These are phyloP conservation scores for Phycomyces blakesleeanus DNA, from an alignment of 192 early-diverging fungal genomes.

Conservation along the genomic window DNA sequence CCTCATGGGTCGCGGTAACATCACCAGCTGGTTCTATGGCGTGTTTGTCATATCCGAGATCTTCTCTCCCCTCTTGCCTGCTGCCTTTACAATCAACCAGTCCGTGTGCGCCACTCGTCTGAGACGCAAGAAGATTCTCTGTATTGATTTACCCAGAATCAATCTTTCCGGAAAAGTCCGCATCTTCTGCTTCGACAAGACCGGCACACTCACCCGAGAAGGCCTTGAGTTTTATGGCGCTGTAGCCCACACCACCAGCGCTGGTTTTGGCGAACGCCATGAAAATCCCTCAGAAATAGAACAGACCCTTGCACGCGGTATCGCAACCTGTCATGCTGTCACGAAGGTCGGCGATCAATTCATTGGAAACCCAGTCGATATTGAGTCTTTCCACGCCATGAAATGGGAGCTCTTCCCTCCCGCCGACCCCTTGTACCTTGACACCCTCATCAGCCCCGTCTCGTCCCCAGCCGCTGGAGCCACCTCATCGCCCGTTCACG, in stretches of 20 bases:
- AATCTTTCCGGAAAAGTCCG: slow-evolving; percentile 71
- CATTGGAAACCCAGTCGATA: slow-evolving; percentile 74
- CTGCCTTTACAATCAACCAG: slow-evolving; percentile 73
- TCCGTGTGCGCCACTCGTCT: slow-evolving; percentile 63
- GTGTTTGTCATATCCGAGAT: slow-evolving; percentile 71
- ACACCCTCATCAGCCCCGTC: slow-evolving; percentile 47
- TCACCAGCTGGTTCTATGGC: slow-evolving; percentile 72
- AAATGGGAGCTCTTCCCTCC: slow-evolving; percentile 41
- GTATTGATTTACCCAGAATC: slow-evolving; percentile 73
- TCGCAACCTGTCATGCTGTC: slow-evolving; percentile 66
- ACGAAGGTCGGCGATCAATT: slow-evolving; percentile 50
- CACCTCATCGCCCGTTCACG: slow-evolving; percentile 36
- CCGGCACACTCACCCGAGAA: slow-evolving; percentile 74
- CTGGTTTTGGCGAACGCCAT: slow-evolving; percentile 26
- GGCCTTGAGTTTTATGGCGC: slow-evolving; percentile 64
- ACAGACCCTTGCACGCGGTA: slow-evolving; percentile 30
- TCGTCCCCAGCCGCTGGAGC: slow-evolving; percentile 16
- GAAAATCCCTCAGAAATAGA: slow-evolving; percentile 32
- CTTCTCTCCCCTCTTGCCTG: slow-evolving; percentile 65
- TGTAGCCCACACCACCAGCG: slow-evolving; percentile 7
- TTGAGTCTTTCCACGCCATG: slow-evolving; percentile 74
- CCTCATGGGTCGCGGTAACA: slow-evolving; percentile 55
- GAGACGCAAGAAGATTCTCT: slow-evolving; percentile 57
- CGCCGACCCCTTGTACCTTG: slow-evolving; percentile 32
- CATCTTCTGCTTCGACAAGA: slow-evolving; percentile 77